Base-by-base conservation (phyloP, 2,329 filamentous ascomycete species). In the Fusarium mangiferae region DNA sequence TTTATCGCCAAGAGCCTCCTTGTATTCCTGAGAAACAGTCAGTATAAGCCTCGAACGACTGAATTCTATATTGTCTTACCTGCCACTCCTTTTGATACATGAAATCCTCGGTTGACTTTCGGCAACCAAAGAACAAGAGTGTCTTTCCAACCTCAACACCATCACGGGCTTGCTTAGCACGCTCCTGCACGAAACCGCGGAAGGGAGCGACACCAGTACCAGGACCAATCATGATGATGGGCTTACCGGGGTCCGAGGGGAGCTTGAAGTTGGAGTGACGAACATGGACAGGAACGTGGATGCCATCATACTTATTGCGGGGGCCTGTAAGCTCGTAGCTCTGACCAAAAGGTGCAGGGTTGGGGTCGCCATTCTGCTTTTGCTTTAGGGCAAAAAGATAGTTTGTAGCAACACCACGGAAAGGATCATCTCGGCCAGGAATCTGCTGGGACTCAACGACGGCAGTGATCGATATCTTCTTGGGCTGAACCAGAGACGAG, bases 181-280 rank as follows among this genome's bases (percentile, higher is more conserved):
- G 91, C 84, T 99, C 96, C 81, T 98, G 96, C 15, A 99, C 89
- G 81, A 99, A 99, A 12, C 89, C 96, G 76, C 96, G 92, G 91
- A 99, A 98, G 24, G 96, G 96, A 33, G 96, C 96, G 62, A 98
- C 95, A 87, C 96, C 96, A 60, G 96, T 98, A 81, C 96, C 96
- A 18, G 96, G 96, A 30, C 96, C 96, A 77, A 98, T 91, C 91
- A 98, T 95, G 82, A 99, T 97, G 78, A 99, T 87, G 36, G 96
- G 96, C 85, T 97, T 97, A 55, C 93, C 90, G 8, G 96, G 95
- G 79, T 99, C 95, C 22, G 96, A 98, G 14, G 96, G 96, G 36
- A 99, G 90, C 87, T 98, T 98, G 90, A 99, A 99, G 87, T 98
- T 99, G 74, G 96, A 98, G 85, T 98, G 96, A 74, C 96, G 94